Evolutionary conservation across 495 filamentous ascomycete species (phyloP), one percentile per base, ranked within the genome.

Genomic region (Trichocladium antarcticum): DNA sequence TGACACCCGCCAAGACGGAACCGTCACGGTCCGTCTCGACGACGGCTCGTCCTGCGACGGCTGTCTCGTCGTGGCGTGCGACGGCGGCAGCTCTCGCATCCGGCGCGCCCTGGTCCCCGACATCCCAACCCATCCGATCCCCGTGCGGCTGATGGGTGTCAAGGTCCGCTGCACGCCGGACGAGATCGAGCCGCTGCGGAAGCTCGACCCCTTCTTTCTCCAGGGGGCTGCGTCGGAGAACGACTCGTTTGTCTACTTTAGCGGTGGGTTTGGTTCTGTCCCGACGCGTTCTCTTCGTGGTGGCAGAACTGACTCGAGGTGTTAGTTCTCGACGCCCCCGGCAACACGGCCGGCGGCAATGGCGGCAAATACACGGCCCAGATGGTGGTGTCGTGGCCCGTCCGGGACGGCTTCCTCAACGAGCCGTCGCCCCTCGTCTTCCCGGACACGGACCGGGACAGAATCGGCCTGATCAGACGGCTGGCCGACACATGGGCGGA

Each of bases 201-300:
- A 51, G 41, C 69, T 81, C 15, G 78, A 83, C 42, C 77, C 79
- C 1, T 74, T 73, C 20, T 75, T 84, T 35, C 76, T 83, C 38
- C 78, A 82, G 41, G 78, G 79, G 1, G 68, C 72, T 4, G 70
- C 81, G 42, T 78, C 80, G 0, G 61, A 68, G 11, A 74, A 79
- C 10, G 65, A 75, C 21, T 68, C 73, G 5, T 83, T 74, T 57
- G 50, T 55, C 17, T 68, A 61, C 41, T 54, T 62, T 15, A 66
- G 63, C 32, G 49, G 65, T 68, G 20, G 51, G 60, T 57, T 8
- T 38, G 40, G 14, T 24, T 32, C n/a, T n/a, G n/a, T n/a, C n/a
- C n/a, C n/a, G n/a, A 8, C 21, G 12, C 27, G 0, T 24, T 4
- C n/a, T 17, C 0, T 4, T 10, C 10, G 16, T 21, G 29, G 0